Conservation (phyloP, 768 basidiomycete species). For the Macrolepiota dolichaula region DNA sequence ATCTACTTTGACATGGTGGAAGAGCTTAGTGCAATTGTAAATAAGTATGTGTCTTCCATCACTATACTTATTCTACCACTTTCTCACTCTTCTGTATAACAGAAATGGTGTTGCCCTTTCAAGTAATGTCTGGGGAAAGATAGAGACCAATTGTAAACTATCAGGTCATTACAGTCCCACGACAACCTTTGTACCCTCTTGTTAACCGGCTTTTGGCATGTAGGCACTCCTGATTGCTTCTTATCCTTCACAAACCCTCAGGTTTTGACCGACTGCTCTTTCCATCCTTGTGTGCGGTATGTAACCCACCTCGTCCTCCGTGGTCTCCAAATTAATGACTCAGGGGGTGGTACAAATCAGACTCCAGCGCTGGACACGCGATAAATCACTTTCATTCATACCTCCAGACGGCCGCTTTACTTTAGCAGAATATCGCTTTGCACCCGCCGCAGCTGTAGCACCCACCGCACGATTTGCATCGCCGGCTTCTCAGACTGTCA, state of each 20-base stretch:
- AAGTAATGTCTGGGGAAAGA: conserved; percentile 69
- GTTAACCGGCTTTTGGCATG: conserved; percentile 1
- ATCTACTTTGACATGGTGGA: conserved; percentile 91
- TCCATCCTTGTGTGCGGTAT: conserved; percentile 92
- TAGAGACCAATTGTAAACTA: conserved; percentile 74
- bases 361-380: conserved; percentile 74
- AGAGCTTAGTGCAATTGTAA: conserved; percentile 73
- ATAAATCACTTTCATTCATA: conserved; percentile 81
- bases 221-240: conserved; percentile 87
- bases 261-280: conserved; percentile 73
- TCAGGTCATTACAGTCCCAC: conserved; percentile 49
- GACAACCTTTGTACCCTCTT: conserved; percentile 4
- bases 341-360: conserved; percentile 36
- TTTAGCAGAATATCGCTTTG: conserved; percentile 79
- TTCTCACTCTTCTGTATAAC: conserved; percentile 6
- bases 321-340: conserved; percentile 1
- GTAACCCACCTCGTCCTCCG: conserved; percentile 18
- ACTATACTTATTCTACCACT: background rate
- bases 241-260: conserved; percentile 75
- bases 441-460: conserved; percentile 34
- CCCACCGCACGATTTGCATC: conserved; percentile 24
- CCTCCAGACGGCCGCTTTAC: conserved; percentile 91
- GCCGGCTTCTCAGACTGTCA: conserved; percentile 17
- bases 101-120: conserved; percentile 69
- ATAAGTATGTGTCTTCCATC: conserved; percentile 48